Evolutionary conservation across 1,284 basidiomycete species (phyloP).

Genomic region (Ceratobasidium sp.): DNA sequence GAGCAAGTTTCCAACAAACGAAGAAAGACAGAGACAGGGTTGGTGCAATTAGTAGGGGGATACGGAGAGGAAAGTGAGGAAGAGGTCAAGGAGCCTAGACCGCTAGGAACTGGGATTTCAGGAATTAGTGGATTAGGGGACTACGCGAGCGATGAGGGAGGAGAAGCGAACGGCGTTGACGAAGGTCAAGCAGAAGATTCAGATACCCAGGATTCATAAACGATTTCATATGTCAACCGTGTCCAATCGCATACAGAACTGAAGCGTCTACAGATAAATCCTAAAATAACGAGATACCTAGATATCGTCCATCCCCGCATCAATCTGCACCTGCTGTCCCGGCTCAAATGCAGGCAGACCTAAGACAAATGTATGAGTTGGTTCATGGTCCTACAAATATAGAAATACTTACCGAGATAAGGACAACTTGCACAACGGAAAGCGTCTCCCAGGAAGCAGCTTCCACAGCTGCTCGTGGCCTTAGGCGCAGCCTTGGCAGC

Average conservation of each 20-base stretch:
- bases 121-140: conserved; percentile 71
- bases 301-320: conserved; percentile 88
- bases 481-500: conserved; percentile 79
- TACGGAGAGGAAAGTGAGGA: conserved; percentile 37
- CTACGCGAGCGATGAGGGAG: conserved; percentile 74
- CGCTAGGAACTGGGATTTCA: conserved; percentile 54
- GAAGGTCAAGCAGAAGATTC: not conserved
- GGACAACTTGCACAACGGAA: conserved; percentile 97
- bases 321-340: conserved; percentile 95
- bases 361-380: conserved; percentile 50
- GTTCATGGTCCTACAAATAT: conserved; percentile 42
- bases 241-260: no score
- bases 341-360: conserved; percentile 98
- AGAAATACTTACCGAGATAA: conserved; percentile 81
- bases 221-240: conserved; percentile 18
- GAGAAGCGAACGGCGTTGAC: conserved; percentile 54
- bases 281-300: no score
- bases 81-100: conserved; percentile 5
- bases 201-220: not conserved
- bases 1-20: conserved; percentile 59
- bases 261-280: no score
- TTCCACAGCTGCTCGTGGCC: conserved; percentile 97
- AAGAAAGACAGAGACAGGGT: conserved; percentile 45
- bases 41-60: conserved; percentile 24
- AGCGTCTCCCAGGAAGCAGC: conserved; percentile 97